Percentiles rank a stretch among this genome's conserved stretches.
phyloP scores from a whole-genome alignment of 2,329 filamentous ascomycete species.

The Diaporthe destruens region DNA sequence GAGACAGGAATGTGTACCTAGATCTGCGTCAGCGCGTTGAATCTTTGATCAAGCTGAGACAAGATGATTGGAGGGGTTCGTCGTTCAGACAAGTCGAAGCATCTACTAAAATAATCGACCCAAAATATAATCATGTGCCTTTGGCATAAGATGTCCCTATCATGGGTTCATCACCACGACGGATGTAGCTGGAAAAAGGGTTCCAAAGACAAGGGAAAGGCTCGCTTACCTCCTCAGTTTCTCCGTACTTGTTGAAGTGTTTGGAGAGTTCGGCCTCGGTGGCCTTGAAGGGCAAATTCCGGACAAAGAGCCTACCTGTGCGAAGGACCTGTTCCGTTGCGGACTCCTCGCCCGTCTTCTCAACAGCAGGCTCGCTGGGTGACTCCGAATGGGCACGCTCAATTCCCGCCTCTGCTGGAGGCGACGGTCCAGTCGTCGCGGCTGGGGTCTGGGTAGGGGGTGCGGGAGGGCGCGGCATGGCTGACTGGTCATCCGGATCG shows the following conservation, averaged over 20 bases:
- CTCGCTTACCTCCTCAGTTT: conserved; percentile 85
- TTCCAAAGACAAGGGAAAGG: conserved; percentile 43
- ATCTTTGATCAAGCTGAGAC: conserved; percentile 29
- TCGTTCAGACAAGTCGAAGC: conserved; percentile 84
- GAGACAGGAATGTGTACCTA: conserved; percentile 90
- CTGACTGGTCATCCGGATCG: conserved; percentile 73
- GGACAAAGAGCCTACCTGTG: conserved; percentile 85
- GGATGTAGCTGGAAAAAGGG: conserved; percentile 33
- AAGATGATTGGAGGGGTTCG: conserved; percentile 46
- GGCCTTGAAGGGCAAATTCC: conserved; percentile 87
- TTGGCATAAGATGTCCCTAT: conserved; percentile 99
- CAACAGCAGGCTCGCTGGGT: conserved; percentile 41
- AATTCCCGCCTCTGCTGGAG: conserved; percentile 38
- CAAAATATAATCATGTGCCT: conserved; percentile 89
- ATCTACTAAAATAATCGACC: conserved; percentile 99
- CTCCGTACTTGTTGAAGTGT: conserved; percentile 79
- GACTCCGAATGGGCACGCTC: conserved; percentile 43
- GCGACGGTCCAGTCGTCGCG: conserved; percentile 37
- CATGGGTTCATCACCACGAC: conserved; percentile 86
- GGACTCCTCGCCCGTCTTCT: conserved; percentile 54
- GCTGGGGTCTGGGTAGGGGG: conserved; percentile 43
- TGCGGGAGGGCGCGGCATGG: conserved; percentile 41
- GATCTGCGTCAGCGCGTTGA: conserved; percentile 55
- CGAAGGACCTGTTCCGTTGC: conserved; percentile 73
- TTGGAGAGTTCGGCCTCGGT: conserved; percentile 81